Base-by-base conservation (phyloP, 106 monocot genomes). In the Phalaenopsis equestris region DNA sequence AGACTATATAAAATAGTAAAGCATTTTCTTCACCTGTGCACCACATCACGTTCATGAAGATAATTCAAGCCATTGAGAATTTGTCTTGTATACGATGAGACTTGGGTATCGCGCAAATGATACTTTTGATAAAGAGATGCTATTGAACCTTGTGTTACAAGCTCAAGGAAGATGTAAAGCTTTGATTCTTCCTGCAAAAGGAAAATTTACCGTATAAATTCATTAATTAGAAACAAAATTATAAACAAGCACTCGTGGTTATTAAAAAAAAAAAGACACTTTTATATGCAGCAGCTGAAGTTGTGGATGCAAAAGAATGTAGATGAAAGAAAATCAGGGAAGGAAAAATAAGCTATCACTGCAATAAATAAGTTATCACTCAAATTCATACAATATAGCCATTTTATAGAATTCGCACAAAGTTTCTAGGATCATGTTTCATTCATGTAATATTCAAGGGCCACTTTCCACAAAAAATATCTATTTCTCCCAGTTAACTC, bases 101-200 rank as follows among this genome's bases (percentile, higher is more conserved):
- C 86, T 15, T 87, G 86, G 43, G 83, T 37, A 78, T 87, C 77
- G 38, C 55, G 79, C 64, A 87, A 56, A 70, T 73, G 46, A 73
- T 83, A 87, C 47, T 83, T 83, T 30, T 83, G 83, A 80, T 87
- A 87, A 16, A 80, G 80, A 58, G 37, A 88, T 65, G 91, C 90
- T 77, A 93, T 84, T 11, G 96, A 96, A 67, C 86, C 86, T 80
- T 80, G 76, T 15, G 86, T 80, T 15, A 80, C 80, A 65, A 80
- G 83, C 64, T 87, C 83, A 39, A 83, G 82, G 57, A 87, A 83
- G 45, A 87, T 87, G 72, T 80, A 81, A 55, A 87, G 70, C 79
- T 80, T 87, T 77, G 77, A 42, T 45, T 80, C 83, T 46, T 82
- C 82, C 85, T 86, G 85, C 64, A 80, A 52, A 77, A 82, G 17